A percentile compares a stretch with the other conserved stretches of the same genome.
Conservation (phyloP, 306 rosid genomes). For the Ceratonia siliqua region DNA sequence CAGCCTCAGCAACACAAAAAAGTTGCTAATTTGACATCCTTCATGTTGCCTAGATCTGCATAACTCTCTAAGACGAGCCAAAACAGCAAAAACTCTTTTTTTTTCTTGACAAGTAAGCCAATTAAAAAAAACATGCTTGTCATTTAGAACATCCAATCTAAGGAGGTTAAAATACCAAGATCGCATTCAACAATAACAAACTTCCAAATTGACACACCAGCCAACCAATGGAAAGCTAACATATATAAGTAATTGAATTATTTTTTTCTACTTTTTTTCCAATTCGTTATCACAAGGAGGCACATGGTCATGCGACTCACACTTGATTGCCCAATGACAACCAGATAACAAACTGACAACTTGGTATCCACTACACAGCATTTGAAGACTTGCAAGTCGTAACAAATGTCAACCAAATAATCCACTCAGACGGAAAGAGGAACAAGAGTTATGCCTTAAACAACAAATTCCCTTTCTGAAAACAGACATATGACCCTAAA, state of each 20-base stretch:
- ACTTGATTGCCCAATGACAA: background rate
- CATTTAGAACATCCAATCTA: background rate
- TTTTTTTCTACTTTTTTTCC: background rate
- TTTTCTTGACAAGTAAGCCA: background rate
- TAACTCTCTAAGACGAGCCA: background rate
- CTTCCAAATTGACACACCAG: background rate
- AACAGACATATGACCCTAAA: background rate
- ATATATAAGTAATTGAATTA: background rate
- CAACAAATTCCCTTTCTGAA: conserved; percentile 25
- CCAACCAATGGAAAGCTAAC: background rate
- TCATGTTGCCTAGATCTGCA: background rate
- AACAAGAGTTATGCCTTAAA: conserved; percentile 22
- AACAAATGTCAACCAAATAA: conserved; percentile 13
- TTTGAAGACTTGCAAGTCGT: background rate
- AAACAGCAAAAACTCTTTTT: background rate
- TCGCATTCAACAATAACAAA: background rate
- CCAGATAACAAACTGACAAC: conserved; percentile 8
- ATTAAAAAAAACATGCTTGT: background rate
- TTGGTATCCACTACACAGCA: conserved; percentile 16
- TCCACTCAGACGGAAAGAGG: conserved; percentile 24
- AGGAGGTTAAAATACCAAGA: background rate
- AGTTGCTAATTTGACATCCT: background rate
- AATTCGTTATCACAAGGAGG: background rate
- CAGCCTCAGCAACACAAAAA: background rate
- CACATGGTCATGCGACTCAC: background rate